These are phyloP conservation scores for Leccinum longicurvipes DNA, from an alignment of 768 basidiomycete species.

Conservation along the genomic window DNA sequence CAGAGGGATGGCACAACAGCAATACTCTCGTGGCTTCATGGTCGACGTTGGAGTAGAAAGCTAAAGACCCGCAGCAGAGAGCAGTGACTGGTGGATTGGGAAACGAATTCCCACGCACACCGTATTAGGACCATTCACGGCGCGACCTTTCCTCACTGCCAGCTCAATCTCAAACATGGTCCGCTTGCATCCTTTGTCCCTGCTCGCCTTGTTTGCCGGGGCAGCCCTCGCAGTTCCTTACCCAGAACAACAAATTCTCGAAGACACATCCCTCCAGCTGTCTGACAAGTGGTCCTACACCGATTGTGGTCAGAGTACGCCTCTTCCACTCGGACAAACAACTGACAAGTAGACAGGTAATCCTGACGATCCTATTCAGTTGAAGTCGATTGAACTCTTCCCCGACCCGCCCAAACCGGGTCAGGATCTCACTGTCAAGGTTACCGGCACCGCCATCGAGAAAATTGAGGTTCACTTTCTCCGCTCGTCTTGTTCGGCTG, in stretches of 20 bases:
- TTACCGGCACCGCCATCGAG: conserved; percentile 55
- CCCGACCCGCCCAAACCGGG: conserved; percentile 94
- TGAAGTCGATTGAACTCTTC: conserved; percentile 66
- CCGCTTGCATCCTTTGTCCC: conserved; percentile 22
- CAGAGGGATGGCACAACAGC: conserved; percentile 89
- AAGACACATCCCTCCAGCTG: conserved; percentile 29
- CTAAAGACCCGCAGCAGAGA: not conserved
- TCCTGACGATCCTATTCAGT: conserved; percentile 46
- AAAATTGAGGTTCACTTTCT: conserved; percentile 57
- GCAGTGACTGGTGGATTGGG: not conserved
- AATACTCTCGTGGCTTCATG: conserved; percentile 84
- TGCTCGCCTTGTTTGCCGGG: conserved; percentile 28
- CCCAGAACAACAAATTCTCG: conserved; percentile 31
- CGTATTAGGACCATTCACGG: conserved; percentile 16
- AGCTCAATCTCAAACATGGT: conserved; percentile 26
- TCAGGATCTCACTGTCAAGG: conserved; percentile 81
- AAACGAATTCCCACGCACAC: conserved; percentile 21
- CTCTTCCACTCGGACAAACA: conserved; percentile 1
- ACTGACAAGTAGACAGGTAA: conserved; percentile 38
- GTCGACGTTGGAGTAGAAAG: not conserved
- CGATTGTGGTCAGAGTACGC: conserved; percentile 65
- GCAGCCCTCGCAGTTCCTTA: conserved; percentile 22
- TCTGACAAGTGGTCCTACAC: conserved; percentile 60
- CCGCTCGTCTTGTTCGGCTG: not conserved
- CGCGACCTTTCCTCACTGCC: conserved; percentile 21